Evolutionary conservation across 805 yeast species (phyloP).

Genomic region (Teunomyces atbi): DNA sequence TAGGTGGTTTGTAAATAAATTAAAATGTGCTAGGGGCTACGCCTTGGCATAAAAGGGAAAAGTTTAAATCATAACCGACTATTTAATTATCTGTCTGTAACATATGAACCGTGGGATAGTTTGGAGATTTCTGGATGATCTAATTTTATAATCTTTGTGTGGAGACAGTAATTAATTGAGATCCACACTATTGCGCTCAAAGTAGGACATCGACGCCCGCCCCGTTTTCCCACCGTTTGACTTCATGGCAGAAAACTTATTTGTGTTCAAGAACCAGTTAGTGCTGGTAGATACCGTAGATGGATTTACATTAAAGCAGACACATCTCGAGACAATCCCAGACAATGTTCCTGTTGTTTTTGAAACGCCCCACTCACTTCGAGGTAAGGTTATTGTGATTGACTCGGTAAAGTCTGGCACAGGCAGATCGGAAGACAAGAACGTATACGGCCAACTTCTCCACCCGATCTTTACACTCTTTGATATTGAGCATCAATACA

Average conservation of each 20-base stretch:
- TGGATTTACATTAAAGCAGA: background rate
- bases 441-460: conserved; percentile 44
- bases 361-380: conserved; percentile 3
- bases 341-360: background rate
- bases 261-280: conserved; percentile 2
- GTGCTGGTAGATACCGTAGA: background rate
- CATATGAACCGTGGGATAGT: background rate
- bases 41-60: background rate
- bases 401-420: conserved; percentile 53
- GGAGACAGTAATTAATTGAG: conserved; percentile 1
- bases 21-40: background rate
- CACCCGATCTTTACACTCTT: conserved; percentile 46
- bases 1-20: background rate
- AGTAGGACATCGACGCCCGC: background rate
- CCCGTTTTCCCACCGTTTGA: background rate
- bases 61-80: background rate
- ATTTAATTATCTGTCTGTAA: background rate
- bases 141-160: background rate
- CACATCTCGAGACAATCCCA: background rate
- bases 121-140: background rate
- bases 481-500: conserved; percentile 34
- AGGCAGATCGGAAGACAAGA: conserved; percentile 28
- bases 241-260: conserved; percentile 2
- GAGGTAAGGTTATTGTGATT: conserved; percentile 23
- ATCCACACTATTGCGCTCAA: conserved; percentile 1